Base-by-base conservation (phyloP, 2,329 filamentous ascomycete genomes). In the Calonectria naviculata region DNA sequence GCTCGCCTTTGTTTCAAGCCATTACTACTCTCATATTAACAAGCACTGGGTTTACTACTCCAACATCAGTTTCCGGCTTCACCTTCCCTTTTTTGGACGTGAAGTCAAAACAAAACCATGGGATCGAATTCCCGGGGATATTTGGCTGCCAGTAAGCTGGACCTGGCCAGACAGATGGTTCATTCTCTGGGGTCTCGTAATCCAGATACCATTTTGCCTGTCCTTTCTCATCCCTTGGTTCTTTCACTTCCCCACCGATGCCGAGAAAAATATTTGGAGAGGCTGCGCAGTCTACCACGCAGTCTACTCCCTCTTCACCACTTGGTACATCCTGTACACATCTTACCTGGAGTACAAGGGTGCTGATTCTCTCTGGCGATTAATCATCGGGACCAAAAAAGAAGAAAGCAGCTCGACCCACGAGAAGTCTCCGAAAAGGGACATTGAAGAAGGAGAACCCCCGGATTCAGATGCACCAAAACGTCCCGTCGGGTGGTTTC, bases 41-140 rank as follows among this genome's bases (percentile, higher is more conserved):
- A 46, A 70, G 2, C 42, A 34, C 1, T 73, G 71, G 70, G 66
- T 72, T 17, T 73, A 73, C 1, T 72, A 72, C 28, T 72, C 72
- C 36, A 67, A 73, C 21, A 9, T 73, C 4, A 46, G 41, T 1
- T 70, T 67, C 34, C 67, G 47, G 3, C 21, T 67, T 1, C 19
- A 67, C 4, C 67, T 72, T 36, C 66, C 71, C 0, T 70, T 70
- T 0, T 72, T 73, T 24, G 72, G 65, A 1, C 66, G 71, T 0
- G 70, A 56, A 4, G 58, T 73, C 28, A 31, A 38, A 28, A 9
- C 62, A 0, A 10, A 47, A 1, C 71, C 70, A 4, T 70, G 71
- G 70, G 66, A 73, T 10, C 42, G 70, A 7, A 62, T 49, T 1
- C 71, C 71, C 1, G 62, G 71, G 5, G 71, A 72, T 0, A 49